Evolutionary conservation across 108 stramenopile genomes (phyloP), one percentile per base, ranked within the genome.

Genomic region (Skeletonema grethae): DNA sequence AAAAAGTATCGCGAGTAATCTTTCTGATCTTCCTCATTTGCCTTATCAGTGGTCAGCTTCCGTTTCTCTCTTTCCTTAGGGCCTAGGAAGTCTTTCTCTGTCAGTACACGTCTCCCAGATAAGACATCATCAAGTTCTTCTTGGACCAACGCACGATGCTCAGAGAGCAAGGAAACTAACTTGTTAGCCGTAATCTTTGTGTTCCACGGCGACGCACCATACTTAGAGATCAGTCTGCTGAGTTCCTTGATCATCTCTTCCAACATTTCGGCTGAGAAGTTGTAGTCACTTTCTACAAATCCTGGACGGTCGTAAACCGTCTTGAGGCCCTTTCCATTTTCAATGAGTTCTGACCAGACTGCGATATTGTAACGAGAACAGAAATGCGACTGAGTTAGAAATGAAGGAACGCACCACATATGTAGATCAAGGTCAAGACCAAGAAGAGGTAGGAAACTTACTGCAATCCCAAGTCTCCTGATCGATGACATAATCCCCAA

Each of bases 381-480:
- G 0, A 43, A 2, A n/a, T 34, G 41, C 41, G 41, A 43, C 15
- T n/a, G 15, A 43, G 41, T 43, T 43, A 43, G 41, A 43, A 15
- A 28, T n/a, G 15, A 15, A n/a, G 15, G 15, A 43, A 3, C 41
- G 41, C 41, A n/a, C 41, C n/a, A 43, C 15, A 11, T 3, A 28
- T 28, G 25, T 28, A 28, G 1, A 28, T n/a, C n/a, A 28, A 39
- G 2, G 10, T 39, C 15, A 15, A 43, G 41, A 3, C 3, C 41
- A 43, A n/a, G 41, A 43, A 43, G 15, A 43, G 41, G 41, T n/a
- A 4, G 41, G 1, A 43, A 43, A 43, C 41, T 43, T n/a, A 43
- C 41, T 75, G 24, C 79, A 80, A 12, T 57, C 29, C 79, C 79
- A 80, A 13, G 79, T 63, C 18, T 80, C 79, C 7, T 43, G n/a